phyloP scores from a whole-genome alignment of 768 basidiomycete genomes.

The Cystofilobasidium capitatum region DNA sequence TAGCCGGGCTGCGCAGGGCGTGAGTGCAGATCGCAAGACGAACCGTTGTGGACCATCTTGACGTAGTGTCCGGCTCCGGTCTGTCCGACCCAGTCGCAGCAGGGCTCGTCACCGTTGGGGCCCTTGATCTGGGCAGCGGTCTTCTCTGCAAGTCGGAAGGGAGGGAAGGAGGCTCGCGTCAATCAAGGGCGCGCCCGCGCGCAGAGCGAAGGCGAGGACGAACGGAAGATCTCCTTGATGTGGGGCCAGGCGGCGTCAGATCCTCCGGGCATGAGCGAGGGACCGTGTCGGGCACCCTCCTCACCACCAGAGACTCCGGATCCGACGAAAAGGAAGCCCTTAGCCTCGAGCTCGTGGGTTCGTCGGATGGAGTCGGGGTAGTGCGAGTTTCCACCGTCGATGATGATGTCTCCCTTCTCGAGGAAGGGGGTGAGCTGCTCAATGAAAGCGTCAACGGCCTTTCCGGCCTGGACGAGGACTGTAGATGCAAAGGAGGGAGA shows the following conservation, averaged over 20 bases:
- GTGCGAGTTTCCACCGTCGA: slow-evolving; percentile 98
- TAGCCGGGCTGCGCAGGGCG: not conserved
- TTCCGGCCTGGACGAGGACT: slow-evolving; percentile 86
- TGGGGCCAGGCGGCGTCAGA: slow-evolving; percentile 85
- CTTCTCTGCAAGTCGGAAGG: slow-evolving; percentile 47
- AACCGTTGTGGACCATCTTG: slow-evolving; percentile 97
- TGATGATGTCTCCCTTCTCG: slow-evolving; percentile 94
- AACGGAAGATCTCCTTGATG: slow-evolving; percentile 92
- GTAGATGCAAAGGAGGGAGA: not conserved
- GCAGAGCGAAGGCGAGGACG: not conserved
- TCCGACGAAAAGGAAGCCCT: slow-evolving; percentile 93
- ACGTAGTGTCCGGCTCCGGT: slow-evolving; percentile 94
- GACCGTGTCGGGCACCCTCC: slow-evolving; percentile 93
- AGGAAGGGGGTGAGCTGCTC: slow-evolving; percentile 75
- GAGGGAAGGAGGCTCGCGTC: not conserved
- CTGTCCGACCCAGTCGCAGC: slow-evolving; percentile 99
- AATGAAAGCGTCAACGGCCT: slow-evolving; percentile 94
- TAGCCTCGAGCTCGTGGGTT: slow-evolving; percentile 78
- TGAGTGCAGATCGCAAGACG: not conserved
- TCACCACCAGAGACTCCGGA: slow-evolving; percentile 99
- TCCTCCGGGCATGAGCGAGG: slow-evolving; percentile 99
- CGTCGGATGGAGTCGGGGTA: slow-evolving; percentile 98
- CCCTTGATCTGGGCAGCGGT: slow-evolving; percentile 89
- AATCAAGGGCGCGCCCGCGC: not conserved
- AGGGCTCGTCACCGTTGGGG: slow-evolving; percentile 53